Conservation (phyloP, 371 early-diverging fungal genomes). For the Rhizopus microsporus region DNA sequence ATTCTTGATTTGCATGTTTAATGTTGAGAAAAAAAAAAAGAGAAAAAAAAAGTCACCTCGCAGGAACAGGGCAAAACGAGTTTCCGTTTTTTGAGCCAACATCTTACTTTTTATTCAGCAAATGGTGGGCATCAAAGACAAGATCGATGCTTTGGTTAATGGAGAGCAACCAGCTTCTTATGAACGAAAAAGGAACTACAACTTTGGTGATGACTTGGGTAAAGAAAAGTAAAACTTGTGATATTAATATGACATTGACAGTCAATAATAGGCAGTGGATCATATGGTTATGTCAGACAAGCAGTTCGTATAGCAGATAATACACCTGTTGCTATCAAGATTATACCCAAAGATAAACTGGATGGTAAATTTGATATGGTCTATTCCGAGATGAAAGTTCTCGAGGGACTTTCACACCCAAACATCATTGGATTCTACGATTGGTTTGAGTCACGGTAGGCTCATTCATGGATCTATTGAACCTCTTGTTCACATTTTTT, state of each 20-base stretch:
- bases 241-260: background rate
- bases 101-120: too few relatives aligned
- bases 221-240: slow-evolving; percentile 7
- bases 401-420: slow-evolving; percentile 71
- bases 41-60: slow-evolving; percentile 3
- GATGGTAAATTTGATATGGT: slow-evolving; percentile 75
- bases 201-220: slow-evolving; percentile 64
- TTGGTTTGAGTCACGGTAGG: slow-evolving; percentile 71
- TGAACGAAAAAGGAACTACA: slow-evolving; percentile 68
- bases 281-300: slow-evolving; percentile 74
- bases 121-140: too few relatives aligned
- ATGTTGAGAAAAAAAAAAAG: background rate
- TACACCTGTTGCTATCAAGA: slow-evolving; percentile 75
- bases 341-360: slow-evolving; percentile 72
- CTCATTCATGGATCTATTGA: background rate
- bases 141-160: slow-evolving; percentile 44
- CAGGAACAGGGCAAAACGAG: too few relatives aligned
- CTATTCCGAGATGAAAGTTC: slow-evolving; percentile 69
- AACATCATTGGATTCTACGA: slow-evolving; percentile 85
- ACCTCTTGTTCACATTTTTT: background rate
- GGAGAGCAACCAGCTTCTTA: slow-evolving; percentile 68
- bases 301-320: slow-evolving; percentile 60
- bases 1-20: slow-evolving; percentile 55
- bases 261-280: slow-evolving; percentile 59
- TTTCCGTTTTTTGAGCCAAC: too few relatives aligned